Conservation (phyloP, 1,139 yeast genomes). For the Casaregolazyma suthepensis region DNA sequence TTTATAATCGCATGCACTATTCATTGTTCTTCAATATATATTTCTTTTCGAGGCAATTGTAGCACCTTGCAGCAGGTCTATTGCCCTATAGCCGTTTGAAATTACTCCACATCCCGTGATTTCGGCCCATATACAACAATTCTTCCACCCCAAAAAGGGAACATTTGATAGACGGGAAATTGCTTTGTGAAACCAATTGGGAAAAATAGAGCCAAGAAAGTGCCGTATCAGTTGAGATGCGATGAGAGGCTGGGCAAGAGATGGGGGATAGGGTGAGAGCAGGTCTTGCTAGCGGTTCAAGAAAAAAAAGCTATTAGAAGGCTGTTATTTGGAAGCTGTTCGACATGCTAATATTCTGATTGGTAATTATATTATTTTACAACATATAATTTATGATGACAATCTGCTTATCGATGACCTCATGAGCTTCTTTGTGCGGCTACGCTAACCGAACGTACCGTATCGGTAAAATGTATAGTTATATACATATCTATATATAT, state of each 20-base stretch:
- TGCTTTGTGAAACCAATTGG: not conserved
- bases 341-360: too few relatives aligned
- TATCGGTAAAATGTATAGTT: not conserved
- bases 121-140: not conserved
- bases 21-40: not conserved
- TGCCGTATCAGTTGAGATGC: not conserved
- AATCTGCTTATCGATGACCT: not conserved
- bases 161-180: not conserved
- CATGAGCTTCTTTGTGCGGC: not conserved
- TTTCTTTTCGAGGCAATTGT: not conserved
- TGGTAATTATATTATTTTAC: too few relatives aligned
- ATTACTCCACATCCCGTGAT: conserved; percentile 9
- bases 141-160: not conserved
- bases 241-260: not conserved
- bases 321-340: too few relatives aligned
- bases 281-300: not conserved
- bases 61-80: not conserved
- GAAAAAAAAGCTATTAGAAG: too few relatives aligned
- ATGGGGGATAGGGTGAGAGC: not conserved
- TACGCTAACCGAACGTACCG: not conserved
- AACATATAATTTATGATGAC: not conserved
- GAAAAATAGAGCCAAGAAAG: not conserved
- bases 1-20: not conserved
- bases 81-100: conserved; percentile 6
- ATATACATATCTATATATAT: not conserved